These are phyloP conservation scores for Debaryomycetaceae sp. DNA, from an alignment of 1,139 yeast species.

Conservation along the genomic window DNA sequence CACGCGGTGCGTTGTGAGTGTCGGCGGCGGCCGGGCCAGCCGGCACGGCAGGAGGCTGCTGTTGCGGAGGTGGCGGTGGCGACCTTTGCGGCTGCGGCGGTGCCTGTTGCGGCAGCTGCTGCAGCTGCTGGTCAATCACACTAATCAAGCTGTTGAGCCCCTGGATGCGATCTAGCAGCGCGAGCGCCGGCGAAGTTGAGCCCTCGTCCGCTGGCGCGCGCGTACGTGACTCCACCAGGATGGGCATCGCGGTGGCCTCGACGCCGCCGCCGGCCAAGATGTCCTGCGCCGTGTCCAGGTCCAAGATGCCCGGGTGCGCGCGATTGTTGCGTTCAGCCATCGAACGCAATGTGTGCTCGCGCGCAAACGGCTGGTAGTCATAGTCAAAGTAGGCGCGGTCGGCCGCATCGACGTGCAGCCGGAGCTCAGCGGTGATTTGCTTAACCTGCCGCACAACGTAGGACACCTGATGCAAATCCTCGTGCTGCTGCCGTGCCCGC, in stretches of 20 bases:
- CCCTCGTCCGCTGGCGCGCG: slow-evolving; percentile 1
- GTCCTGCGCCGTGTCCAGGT: slow-evolving; percentile 37
- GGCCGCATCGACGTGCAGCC: slow-evolving; percentile 20
- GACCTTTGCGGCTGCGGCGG: neutral
- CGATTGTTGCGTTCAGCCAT: slow-evolving; percentile 32
- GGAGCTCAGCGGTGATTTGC: slow-evolving; percentile 22
- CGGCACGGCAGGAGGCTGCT: no score
- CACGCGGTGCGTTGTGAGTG: no score
- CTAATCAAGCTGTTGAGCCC: neutral
- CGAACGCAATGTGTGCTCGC: slow-evolving; percentile 23
- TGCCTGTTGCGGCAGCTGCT: neutral
- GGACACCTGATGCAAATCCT: slow-evolving; percentile 19
- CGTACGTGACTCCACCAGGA: slow-evolving; percentile 5
- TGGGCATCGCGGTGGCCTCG: slow-evolving; percentile 20
- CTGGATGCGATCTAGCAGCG: slow-evolving; percentile 4
- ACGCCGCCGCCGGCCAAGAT: slow-evolving; percentile 27
- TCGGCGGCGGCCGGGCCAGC: no score
- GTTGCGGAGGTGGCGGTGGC: neutral
- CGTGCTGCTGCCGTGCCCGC: slow-evolving; percentile 38
- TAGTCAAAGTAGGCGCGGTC: slow-evolving; percentile 30
- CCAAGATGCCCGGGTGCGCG: slow-evolving; percentile 33
- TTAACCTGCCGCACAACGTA: slow-evolving; percentile 25
- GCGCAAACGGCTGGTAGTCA: slow-evolving; percentile 19
- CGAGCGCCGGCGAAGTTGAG: slow-evolving; percentile 6
- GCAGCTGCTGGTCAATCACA: neutral